These are phyloP conservation scores for Calonectria henricotiae DNA, from an alignment of 2,329 filamentous ascomycete species.

Conservation along the genomic window DNA sequence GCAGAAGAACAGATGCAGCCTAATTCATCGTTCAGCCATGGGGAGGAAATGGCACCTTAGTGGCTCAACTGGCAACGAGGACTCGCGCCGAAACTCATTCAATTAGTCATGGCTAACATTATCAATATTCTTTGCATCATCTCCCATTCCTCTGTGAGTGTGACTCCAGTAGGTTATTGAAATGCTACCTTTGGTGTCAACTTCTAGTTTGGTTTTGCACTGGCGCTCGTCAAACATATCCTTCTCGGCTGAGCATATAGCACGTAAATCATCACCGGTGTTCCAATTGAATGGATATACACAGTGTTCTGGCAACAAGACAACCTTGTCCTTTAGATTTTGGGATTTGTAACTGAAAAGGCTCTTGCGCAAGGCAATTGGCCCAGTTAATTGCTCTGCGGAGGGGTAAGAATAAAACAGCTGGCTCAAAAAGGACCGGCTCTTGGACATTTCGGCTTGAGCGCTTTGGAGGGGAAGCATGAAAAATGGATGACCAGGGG, in stretches of 20 bases:
- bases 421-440: constrained; percentile 4
- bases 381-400: constrained; percentile 44
- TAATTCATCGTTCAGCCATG: neutral
- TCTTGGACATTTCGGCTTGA: constrained; percentile 31
- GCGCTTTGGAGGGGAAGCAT: constrained; percentile 49
- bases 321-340: constrained; percentile 38
- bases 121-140: constrained; percentile 6
- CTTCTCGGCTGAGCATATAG: constrained; percentile 46
- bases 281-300: constrained; percentile 53
- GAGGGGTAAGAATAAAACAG: constrained; percentile 26
- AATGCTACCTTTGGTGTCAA: constrained; percentile 46
- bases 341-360: constrained; percentile 28
- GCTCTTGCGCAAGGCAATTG: constrained; percentile 38
- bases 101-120: constrained; percentile 20
- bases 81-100: neutral
- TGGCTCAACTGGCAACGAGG: no score
- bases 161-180: constrained; percentile 54
- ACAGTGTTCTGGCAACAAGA: constrained; percentile 45
- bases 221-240: constrained; percentile 39
- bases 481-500: constrained; percentile 57
- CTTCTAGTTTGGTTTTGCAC: constrained; percentile 46
- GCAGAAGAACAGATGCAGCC: no score
- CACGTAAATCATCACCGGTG: constrained; percentile 32
- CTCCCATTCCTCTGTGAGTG: constrained; percentile 41
- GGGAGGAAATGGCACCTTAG: no score